These are phyloP conservation scores for Lodderomyces parapsilosis DNA, from an alignment of 1,139 yeast species.

Conservation along the genomic window DNA sequence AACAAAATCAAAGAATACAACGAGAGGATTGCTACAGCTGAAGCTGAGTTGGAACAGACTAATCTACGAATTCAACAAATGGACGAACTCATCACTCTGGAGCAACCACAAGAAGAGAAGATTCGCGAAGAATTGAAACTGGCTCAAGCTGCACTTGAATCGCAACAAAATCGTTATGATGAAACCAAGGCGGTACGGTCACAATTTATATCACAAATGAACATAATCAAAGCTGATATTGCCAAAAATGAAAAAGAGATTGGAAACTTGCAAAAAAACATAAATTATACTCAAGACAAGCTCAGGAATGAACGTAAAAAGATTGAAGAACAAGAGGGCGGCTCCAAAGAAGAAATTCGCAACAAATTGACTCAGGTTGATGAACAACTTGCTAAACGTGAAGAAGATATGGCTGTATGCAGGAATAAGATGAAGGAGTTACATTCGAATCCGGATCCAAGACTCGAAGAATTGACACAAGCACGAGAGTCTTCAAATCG, in stretches of 20 bases:
- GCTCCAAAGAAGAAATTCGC: conserved; percentile 31
- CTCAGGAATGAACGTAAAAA: conserved; percentile 35
- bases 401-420: conserved; percentile 8
- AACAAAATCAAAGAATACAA: conserved; percentile 22
- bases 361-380: conserved; percentile 14
- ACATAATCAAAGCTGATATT: conserved; percentile 12
- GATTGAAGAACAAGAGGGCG: conserved; percentile 40
- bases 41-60: conserved; percentile 20
- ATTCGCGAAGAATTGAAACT: conserved; percentile 16
- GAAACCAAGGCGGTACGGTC: conserved; percentile 19
- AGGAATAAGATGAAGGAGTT: conserved; percentile 7
- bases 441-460: conserved; percentile 6
- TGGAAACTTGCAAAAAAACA: conserved; percentile 21
- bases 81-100: conserved; percentile 14
- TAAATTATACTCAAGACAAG: conserved; percentile 24
- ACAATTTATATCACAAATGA: conserved; percentile 7
- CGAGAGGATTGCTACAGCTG: conserved; percentile 18
- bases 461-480: conserved; percentile 6
- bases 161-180: conserved; percentile 16
- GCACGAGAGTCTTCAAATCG: conserved; percentile 3
- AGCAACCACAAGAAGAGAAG: conserved; percentile 15
- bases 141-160: conserved; percentile 13
- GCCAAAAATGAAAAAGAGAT: conserved; percentile 12
- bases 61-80: conserved; percentile 12
- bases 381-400: conserved; percentile 3